phyloP scores from a whole-genome alignment of 2,329 filamentous ascomycete species.

The Ceratocystis alfenasii region DNA sequence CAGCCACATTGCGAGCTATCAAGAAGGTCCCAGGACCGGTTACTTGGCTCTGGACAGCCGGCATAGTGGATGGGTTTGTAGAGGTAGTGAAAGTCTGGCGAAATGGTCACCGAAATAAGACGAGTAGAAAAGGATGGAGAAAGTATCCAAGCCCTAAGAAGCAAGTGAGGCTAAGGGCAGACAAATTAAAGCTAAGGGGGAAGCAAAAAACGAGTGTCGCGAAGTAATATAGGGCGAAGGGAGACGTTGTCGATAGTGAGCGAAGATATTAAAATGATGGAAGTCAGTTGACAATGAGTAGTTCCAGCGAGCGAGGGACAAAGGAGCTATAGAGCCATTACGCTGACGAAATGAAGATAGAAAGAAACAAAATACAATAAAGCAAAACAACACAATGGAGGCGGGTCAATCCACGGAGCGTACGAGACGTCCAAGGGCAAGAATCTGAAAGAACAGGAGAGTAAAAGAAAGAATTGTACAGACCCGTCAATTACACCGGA shows the following conservation, averaged over 20 bases:
- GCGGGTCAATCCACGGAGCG: neutral
- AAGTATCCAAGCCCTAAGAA: neutral
- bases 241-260: neutral
- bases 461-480: neutral
- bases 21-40: neutral
- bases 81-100: neutral
- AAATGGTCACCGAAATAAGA: neutral
- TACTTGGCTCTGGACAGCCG: slow-evolving; percentile 18
- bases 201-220: slow-evolving; percentile 2
- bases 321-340: neutral
- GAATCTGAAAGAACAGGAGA: neutral
- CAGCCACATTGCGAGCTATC: neutral
- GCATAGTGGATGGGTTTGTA: slow-evolving; percentile 6
- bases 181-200: neutral
- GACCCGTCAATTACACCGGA: too few species aligned
- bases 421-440: neutral
- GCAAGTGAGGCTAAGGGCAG: neutral
- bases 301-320: neutral
- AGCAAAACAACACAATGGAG: neutral
- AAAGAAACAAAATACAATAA: neutral
- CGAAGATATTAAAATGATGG: neutral
- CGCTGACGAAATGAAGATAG: neutral
- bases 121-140: neutral
- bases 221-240: slow-evolving; percentile 10
- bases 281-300: neutral